Evolutionary conservation across 2,329 filamentous ascomycete species (phyloP).

Genomic region (Fusarium subtropicale): DNA sequence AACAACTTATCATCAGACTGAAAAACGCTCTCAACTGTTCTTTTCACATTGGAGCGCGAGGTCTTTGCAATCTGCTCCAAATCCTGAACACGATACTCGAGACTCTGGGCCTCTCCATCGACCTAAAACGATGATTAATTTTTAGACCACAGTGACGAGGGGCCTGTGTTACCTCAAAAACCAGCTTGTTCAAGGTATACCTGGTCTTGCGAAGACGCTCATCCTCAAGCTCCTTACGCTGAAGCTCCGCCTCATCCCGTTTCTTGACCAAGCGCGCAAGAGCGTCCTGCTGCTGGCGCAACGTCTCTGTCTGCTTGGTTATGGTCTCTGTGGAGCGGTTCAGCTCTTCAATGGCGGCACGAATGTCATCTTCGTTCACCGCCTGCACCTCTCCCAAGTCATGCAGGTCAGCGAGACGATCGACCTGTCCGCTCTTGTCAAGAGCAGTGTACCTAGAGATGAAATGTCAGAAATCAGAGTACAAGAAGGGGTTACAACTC

Average conservation of each 20-base stretch:
- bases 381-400: conserved; percentile 62
- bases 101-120: conserved; percentile 59
- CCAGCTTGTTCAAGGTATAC: conserved; percentile 56
- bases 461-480: conserved; percentile 24
- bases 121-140: conserved; percentile 51
- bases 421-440: conserved; percentile 61
- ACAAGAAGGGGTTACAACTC: conserved; percentile 41
- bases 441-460: conserved; percentile 61
- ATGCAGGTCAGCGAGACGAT: conserved; percentile 57
- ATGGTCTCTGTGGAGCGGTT: conserved; percentile 73
- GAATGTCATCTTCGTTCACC: conserved; percentile 69
- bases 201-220: conserved; percentile 49
- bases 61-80: conserved; percentile 63
- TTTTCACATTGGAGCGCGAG: conserved; percentile 58
- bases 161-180: conserved; percentile 53
- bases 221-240: conserved; percentile 48
- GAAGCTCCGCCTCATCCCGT: conserved; percentile 47
- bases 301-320: conserved; percentile 69
- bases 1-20: conserved; percentile 74
- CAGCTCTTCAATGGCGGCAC: conserved; percentile 71
- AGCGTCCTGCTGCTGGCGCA: conserved; percentile 72
- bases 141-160: neutral
- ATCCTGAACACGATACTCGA: conserved; percentile 61
- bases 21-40: conserved; percentile 63
- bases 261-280: conserved; percentile 63